Evolutionary conservation across 2,329 filamentous ascomycete genomes (phyloP).

Genomic region (Dothideomycetidae sp.): DNA sequence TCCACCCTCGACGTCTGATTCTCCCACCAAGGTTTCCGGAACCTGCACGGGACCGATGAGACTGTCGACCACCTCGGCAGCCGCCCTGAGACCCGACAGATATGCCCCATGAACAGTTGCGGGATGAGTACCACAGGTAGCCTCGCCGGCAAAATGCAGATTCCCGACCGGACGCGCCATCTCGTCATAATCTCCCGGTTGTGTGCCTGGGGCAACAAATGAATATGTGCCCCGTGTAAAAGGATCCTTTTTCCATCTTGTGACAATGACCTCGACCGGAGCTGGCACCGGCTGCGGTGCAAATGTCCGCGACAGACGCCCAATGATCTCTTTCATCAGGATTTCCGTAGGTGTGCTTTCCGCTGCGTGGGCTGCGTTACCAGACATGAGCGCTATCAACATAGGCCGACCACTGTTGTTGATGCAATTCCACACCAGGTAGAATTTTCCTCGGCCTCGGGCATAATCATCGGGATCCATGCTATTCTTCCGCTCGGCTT

Average conservation of each 20-base stretch:
- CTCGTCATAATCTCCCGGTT: slow-evolving; percentile 75
- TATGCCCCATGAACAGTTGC: slow-evolving; percentile 96
- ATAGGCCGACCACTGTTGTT: slow-evolving; percentile 76
- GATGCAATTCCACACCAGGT: slow-evolving; percentile 93
- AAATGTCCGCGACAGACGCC: slow-evolving; percentile 65
- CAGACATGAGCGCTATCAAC: slow-evolving; percentile 86
- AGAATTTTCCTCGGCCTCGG: slow-evolving; percentile 73
- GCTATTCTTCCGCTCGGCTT: slow-evolving; percentile 54
- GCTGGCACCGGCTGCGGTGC: slow-evolving; percentile 47
- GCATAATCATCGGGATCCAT: slow-evolving; percentile 68
- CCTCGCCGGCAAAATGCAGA: slow-evolving; percentile 88
- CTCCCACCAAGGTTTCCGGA: slow-evolving; percentile 58
- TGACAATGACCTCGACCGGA: slow-evolving; percentile 76
- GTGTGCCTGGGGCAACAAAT: slow-evolving; percentile 71
- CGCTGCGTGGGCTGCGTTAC: slow-evolving; percentile 79
- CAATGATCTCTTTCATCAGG: slow-evolving; percentile 67
- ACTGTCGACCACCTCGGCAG: slow-evolving; percentile 67
- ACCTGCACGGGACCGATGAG: slow-evolving; percentile 71
- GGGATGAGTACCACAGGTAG: slow-evolving; percentile 88
- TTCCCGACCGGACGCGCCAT: slow-evolving; percentile 80
- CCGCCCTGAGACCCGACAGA: slow-evolving; percentile 77
- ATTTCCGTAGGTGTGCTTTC: slow-evolving; percentile 62
- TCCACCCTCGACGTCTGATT: slow-evolving; percentile 23
- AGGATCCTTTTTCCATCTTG: slow-evolving; percentile 77
- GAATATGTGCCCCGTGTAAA: slow-evolving; percentile 95